phyloP scores from a whole-genome alignment of 768 basidiomycete species.

The Auricularia auricula-judae region DNA sequence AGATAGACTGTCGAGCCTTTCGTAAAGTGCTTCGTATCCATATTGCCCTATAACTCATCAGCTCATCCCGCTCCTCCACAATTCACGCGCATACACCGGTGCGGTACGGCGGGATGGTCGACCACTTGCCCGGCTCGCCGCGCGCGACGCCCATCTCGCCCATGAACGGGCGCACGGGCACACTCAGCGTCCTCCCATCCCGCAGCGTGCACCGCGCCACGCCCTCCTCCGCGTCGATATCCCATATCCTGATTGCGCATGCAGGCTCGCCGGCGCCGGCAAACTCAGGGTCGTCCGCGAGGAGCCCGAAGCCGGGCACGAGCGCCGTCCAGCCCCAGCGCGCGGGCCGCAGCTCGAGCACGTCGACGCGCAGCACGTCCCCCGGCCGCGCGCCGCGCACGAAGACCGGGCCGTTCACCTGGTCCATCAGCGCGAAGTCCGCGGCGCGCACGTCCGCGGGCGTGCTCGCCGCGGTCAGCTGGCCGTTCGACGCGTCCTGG shows the following conservation, averaged over 20 bases:
- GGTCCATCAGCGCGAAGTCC: constrained; percentile 38
- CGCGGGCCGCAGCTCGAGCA: constrained; percentile 39
- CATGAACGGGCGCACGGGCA: constrained; percentile 46
- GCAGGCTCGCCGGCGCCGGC: constrained; percentile 20
- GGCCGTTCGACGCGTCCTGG: constrained; percentile 53
- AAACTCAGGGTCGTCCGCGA: constrained; percentile 37
- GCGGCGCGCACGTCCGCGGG: constrained; percentile 25
- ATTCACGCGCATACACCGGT: constrained; percentile 27
- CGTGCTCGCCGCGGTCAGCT: constrained; percentile 36
- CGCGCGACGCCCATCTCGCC: constrained; percentile 57
- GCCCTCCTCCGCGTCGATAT: constrained; percentile 27
- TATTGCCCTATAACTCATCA: constrained; percentile 30
- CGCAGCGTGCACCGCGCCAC: constrained; percentile 38
- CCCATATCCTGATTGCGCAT: constrained; percentile 41
- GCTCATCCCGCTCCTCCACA: not conserved
- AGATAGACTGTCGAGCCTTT: constrained; percentile 47
- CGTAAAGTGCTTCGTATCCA: constrained; percentile 47
- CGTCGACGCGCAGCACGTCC: constrained; percentile 50
- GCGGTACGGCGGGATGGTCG: constrained; percentile 51
- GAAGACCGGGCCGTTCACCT: constrained; percentile 51
- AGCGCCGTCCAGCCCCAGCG: constrained; percentile 55
- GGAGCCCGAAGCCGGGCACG: constrained; percentile 48
- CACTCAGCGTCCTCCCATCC: constrained; percentile 30
- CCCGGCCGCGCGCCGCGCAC: constrained; percentile 41
- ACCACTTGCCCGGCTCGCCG: constrained; percentile 37